Evolutionary conservation across 2,329 filamentous ascomycete species (phyloP), one percentile per base, ranked within the genome.

Genomic region (Catunica adiposa): DNA sequence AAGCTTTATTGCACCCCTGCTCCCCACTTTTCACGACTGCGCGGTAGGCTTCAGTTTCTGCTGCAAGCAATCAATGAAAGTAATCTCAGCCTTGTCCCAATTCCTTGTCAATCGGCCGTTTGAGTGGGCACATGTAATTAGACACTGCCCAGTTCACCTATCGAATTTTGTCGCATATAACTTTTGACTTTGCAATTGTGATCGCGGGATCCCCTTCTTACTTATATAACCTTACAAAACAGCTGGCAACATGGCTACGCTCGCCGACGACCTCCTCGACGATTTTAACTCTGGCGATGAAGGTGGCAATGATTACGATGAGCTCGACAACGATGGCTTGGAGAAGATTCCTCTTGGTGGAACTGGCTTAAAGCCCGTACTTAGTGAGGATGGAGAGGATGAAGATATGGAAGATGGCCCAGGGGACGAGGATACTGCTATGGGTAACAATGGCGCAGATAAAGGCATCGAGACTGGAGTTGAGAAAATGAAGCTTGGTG

Each of bases 251-350:
- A 94, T 96, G 89, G 88, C 90, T 67, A 94, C 88, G 47, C 77
- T 94, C 60, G 90, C 87, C 60, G 89, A 97, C 64, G 90, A 97
- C 67, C 78, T 98, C 9, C 76, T 97, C 62, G 86, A 92, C 64
- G 88, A 94, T 66, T 92, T 94, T 61, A 69, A 66, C 7, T 68
- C 65, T 65, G 66, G 70, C 54, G 68, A 73, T 42, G 67, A 70
- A 51, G 69, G 70, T 44, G 68, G 71, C 53, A 67, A 71, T 44
- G 46, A 53, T 25, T 40, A 25, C 4, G 51, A 57, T 5, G 38
- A 40, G 9, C 44, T 46, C 11, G 46, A 42, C 20, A 34, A 29
- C n/a, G 42, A 48, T 23, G 52, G 56, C 26, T n/a, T 56, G 20
- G 52, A 56, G 29, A 65, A 69, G 17, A 66, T 68, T 56, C 61